Base-by-base conservation (phyloP, 768 basidiomycete genomes). In the Auriscalpium microsporum region DNA sequence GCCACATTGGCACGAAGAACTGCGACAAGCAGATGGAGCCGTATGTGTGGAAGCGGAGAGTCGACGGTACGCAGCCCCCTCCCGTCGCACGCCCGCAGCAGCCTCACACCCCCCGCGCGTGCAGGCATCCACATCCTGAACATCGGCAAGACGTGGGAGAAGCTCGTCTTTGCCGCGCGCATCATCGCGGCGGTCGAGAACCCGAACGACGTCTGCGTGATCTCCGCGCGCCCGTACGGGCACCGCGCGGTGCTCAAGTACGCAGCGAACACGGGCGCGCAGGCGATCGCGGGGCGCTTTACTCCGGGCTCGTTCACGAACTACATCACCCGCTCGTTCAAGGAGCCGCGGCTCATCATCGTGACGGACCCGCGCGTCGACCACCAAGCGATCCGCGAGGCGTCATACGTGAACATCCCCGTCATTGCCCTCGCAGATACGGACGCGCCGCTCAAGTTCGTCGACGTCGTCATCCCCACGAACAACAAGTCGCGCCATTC, bases 131-230 rank as follows among this genome's bases (percentile, higher is more conserved):
- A 99, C 77, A 77, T 99, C 69, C 73, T 97, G 66, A 96, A 98
- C 84, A 88, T 98, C 64, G 96, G 96, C 69, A 99, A 98, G 83
- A 99, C 95, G 62, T 98, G 94, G 94, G 95, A 97, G 76, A 99
- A 99, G 75, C 83, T 99, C 62, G 94, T 98, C 62, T 81, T 99
- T 65, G 96, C 96, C 57, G 96, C 96, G 60, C 92, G 96, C 71
- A 82, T 98, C 67, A 94, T 98, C 66, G 94, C 94, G 64, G 88
- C 94, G 53, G 86, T 97, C 67, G 94, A 97, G 74, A 98, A 97
- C 82, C 95, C 95, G 61, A 87, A 90, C 73, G 95, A 99, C 72
- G 83, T 99, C 67, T 92, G 90, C 74, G 96, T 95, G 68, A 97
- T 98, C 75, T 94, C 94, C 59, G 94, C 96, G 53, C 91, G 96